Base-by-base conservation (phyloP, 106 monocot species). In the Iris macrosiphon region DNA sequence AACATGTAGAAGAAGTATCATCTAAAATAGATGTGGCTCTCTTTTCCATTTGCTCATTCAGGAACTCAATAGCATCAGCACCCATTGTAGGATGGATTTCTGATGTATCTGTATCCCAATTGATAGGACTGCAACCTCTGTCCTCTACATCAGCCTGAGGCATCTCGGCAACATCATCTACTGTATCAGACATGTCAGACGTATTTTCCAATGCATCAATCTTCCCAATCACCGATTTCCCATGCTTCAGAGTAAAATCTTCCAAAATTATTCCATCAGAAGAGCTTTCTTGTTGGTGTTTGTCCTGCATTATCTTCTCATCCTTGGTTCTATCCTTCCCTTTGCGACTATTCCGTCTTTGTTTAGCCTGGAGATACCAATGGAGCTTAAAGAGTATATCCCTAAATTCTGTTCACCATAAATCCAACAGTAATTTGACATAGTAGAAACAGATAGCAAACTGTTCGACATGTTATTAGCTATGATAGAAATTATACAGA, bases 1-100 rank as follows among this genome's bases (percentile, higher is more conserved):
- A 98, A 74, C 90, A 83, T n/a, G 83, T 83, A 4, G 87, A 98
- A 18, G 90, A 98, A 64, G 80, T 87, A 27, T 98, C 96, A 69
- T 96, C 90, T 54, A 80, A 31, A 67, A 59, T 13, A 40, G 77
- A 68, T 30, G 40, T 31, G 17, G 31, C 62, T 58, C 73, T 98
- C 26, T 58, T 41, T 47, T 77, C 81, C 18, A 26, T 15, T 41
- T 78, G 76, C 5, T 40, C 78, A 71, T 66, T 69, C 63, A 45
- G 74, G 23, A 70, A 22, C 11, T 76, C 76, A 29, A 46, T 52
- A 47, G 52, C 50, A 62, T 33, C 64, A 28, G 63, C 61, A 42
- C 69, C 70, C 2, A 45, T 29, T n/a, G n/a, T n/a, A 34, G 69
- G 59, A 67, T 55, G 56, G 57, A 69, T 57, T 63, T 89, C 85